Percentiles rank a stretch among this genome's conserved stretches.
phyloP scores from a whole-genome alignment of 768 basidiomycete species.

The Leccinum subgranulosum region DNA sequence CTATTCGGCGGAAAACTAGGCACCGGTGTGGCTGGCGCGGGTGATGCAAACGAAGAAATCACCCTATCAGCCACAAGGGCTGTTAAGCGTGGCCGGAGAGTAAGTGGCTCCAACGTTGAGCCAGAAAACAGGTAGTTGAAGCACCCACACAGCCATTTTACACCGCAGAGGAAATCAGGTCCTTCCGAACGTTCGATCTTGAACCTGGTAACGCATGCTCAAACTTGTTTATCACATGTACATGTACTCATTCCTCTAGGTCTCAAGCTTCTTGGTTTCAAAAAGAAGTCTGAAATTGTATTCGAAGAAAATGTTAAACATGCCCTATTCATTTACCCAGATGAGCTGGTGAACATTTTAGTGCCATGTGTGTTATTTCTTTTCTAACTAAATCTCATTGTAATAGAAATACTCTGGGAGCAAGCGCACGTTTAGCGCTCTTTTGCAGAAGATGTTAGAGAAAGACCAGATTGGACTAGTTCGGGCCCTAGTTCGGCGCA shows the following conservation, averaged over 20 bases:
- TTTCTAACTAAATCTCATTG: not conserved
- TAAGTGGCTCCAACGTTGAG: slow-evolving; percentile 19
- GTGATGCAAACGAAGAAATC: slow-evolving; percentile 37
- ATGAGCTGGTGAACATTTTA: slow-evolving; percentile 65
- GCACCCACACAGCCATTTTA: slow-evolving; percentile 63
- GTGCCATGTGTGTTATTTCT: not conserved
- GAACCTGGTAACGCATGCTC: slow-evolving; percentile 56
- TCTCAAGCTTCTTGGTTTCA: slow-evolving; percentile 92
- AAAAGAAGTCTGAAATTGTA: slow-evolving; percentile 59
- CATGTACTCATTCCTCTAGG: slow-evolving; percentile 38
- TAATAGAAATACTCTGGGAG: slow-evolving; percentile 80
- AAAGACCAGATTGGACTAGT: slow-evolving; percentile 84
- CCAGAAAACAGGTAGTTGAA: not conserved
- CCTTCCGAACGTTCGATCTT: slow-evolving; percentile 78
- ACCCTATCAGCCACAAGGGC: slow-evolving; percentile 37
- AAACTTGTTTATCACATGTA: not conserved
- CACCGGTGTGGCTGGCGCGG: slow-evolving; percentile 26
- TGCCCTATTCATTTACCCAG: slow-evolving; percentile 86
- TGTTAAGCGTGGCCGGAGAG: slow-evolving; percentile 53
- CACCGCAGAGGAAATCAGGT: slow-evolving; percentile 75
- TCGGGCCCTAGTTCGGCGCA: slow-evolving; percentile 63
- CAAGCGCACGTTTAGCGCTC: slow-evolving; percentile 85
- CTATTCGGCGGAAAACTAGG: slow-evolving; percentile 37
- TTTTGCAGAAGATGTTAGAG: slow-evolving; percentile 77
- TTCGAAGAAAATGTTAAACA: slow-evolving; percentile 94